Evolutionary conservation across 352 stramenopile species (phyloP).

Genomic region (Phytophthora rubi): DNA sequence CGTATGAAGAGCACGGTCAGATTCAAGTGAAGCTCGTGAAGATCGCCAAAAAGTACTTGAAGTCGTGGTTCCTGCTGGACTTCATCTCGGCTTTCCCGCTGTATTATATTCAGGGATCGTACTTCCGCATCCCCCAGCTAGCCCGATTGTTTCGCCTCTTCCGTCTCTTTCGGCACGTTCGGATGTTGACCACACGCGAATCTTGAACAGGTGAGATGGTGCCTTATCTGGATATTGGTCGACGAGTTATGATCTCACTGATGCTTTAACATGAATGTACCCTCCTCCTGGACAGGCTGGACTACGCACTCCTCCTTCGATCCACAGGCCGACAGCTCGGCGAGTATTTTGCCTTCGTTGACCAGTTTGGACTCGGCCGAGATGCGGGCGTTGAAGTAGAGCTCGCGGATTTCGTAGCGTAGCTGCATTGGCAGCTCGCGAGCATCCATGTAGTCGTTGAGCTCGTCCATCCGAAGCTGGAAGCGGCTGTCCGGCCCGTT

Average conservation of each 20-base stretch:
- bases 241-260: background rate
- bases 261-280: background rate
- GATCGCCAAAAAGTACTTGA: slow-evolving; percentile 68
- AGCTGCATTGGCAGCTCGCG: slow-evolving; percentile 75
- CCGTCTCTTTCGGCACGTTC: slow-evolving; percentile 62
- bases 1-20: slow-evolving; percentile 63
- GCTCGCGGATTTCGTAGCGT: slow-evolving; percentile 82
- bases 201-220: slow-evolving; percentile 54
- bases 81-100: slow-evolving; percentile 80
- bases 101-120: slow-evolving; percentile 67
- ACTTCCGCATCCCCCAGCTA: slow-evolving; percentile 68
- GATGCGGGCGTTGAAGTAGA: slow-evolving; percentile 81
- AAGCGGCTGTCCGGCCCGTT: slow-evolving; percentile 71
- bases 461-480: slow-evolving; percentile 77
- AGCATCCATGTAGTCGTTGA: slow-evolving; percentile 86
- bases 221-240: background rate
- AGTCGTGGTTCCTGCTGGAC: slow-evolving; percentile 78
- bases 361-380: slow-evolving; percentile 75
- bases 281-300: slow-evolving; percentile 36
- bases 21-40: slow-evolving; percentile 54
- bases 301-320: slow-evolving; percentile 74
- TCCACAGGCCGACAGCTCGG: too few relatives aligned
- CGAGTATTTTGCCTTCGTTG: too few relatives aligned
- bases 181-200: slow-evolving; percentile 74
- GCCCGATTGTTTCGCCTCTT: slow-evolving; percentile 69